Base-by-base conservation (phyloP, 2,329 filamentous ascomycete genomes). In the Fusarium chuoi region DNA sequence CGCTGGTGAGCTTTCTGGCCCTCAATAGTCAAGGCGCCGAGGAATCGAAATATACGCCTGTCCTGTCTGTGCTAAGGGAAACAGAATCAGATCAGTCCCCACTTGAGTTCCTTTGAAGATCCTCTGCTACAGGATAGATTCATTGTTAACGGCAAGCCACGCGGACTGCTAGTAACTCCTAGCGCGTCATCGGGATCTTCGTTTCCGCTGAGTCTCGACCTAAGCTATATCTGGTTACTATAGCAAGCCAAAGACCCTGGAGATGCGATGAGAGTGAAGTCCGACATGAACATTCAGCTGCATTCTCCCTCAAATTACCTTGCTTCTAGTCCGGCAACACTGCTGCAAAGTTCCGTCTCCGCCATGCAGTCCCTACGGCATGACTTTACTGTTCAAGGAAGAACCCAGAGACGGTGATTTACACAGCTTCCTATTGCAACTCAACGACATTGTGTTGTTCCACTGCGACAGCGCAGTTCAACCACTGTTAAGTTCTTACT, bases 71-170 rank as follows among this genome's bases (percentile, higher is more conserved):
- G 63, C 70, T 51, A 18, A 49, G 61, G 49, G 60, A 63, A 68
- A 59, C 68, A 74, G 66, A 66, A 65, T 65, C 55, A 54, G 58
- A 57, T 65, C 58, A 73, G 59, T 28, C 57, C 49, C 76, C 76
- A 73, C 76, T 41, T 26, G 26, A 57, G 60, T 65, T 66, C 69
- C 70, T 70, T 74, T 64, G 63, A 73, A 61, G 63, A 67, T 71
- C 70, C 70, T 76, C 72, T 62, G 46, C 46, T 69, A 62, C 38
- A 70, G 28, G 36, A 68, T 46, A 22, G 38, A 61, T 61, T 63
- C 62, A 55, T 55, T 62, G 52, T 65, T 60, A 42, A 73, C 54
- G 56, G 57, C 65, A 70, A 77, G 61, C 67, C 67, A 77, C 69
- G 59, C 60, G 60, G 71, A 63, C 48, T 62, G 56, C 59, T 74